These are phyloP conservation scores for Noccaea caerulescens DNA, from an alignment of 345 rosid species.

Conservation along the genomic window DNA sequence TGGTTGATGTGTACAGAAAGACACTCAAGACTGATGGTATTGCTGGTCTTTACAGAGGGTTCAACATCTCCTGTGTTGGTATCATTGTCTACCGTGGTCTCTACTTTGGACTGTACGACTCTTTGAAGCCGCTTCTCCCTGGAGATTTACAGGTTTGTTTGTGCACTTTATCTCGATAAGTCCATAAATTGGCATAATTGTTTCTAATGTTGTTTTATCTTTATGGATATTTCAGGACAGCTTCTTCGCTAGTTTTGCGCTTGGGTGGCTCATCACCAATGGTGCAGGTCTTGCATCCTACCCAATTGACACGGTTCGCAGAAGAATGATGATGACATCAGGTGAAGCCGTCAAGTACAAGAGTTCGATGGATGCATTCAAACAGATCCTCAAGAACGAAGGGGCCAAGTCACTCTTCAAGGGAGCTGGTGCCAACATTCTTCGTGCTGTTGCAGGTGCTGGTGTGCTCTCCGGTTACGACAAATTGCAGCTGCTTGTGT, in stretches of 20 bases:
- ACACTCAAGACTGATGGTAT: constrained; percentile 71
- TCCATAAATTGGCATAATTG: no score
- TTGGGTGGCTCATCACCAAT: constrained; percentile 83
- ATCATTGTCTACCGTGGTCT: constrained; percentile 86
- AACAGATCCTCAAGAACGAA: constrained; percentile 78
- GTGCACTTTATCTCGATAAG: no score
- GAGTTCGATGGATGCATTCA: constrained; percentile 71
- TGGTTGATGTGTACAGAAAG: constrained; percentile 77
- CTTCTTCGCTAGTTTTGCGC: constrained; percentile 82
- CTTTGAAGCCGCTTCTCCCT: constrained; percentile 72
- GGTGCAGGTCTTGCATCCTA: constrained; percentile 89
- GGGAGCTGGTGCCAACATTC: constrained; percentile 93
- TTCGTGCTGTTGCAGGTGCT: constrained; percentile 89
- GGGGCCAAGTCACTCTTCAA: constrained; percentile 81
- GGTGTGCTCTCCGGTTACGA: constrained; percentile 93
- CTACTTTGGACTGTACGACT: constrained; percentile 83
- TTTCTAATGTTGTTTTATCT: neutral
- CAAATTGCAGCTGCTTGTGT: constrained; percentile 77
- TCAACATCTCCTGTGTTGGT: constrained; percentile 84
- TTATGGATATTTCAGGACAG: constrained; percentile 66
- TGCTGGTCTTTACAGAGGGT: constrained; percentile 91
- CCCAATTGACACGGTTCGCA: constrained; percentile 86
- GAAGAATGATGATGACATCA: constrained; percentile 98
- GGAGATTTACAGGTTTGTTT: constrained; percentile 60
- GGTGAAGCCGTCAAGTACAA: constrained; percentile 92